phyloP scores from a whole-genome alignment of 2,329 filamentous ascomycete species.

The Chaetoscypha palmicola region DNA sequence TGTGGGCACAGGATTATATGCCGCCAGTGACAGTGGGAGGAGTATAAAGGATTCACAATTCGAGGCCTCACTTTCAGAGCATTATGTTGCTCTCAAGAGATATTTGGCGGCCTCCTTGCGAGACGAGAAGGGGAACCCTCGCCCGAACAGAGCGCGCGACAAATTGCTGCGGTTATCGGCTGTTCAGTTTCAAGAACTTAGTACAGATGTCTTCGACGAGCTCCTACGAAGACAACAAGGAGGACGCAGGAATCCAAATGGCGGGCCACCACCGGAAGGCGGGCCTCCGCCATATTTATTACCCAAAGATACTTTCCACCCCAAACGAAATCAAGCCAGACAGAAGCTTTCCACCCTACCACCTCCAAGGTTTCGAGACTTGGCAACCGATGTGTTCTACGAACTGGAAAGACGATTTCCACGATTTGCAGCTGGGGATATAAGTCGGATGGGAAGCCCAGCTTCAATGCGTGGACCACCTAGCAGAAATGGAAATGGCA shows the following conservation, averaged over 20 bases:
- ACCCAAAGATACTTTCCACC: constrained; percentile 86
- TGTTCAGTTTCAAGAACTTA: constrained; percentile 94
- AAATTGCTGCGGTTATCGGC: constrained; percentile 85
- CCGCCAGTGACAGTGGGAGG: constrained; percentile 58
- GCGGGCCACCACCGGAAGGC: constrained; percentile 37
- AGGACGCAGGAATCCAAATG: constrained; percentile 46
- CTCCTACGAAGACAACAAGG: constrained; percentile 75
- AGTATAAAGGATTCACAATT: constrained; percentile 58
- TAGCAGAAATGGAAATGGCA: constrained; percentile 50
- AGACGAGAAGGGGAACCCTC: constrained; percentile 67
- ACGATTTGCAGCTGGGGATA: constrained; percentile 63
- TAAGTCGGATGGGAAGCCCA: constrained; percentile 62
- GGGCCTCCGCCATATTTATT: constrained; percentile 65
- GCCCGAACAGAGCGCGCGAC: constrained; percentile 84
- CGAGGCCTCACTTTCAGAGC: constrained; percentile 62
- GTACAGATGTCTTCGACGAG: constrained; percentile 96
- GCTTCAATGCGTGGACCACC: constrained; percentile 52
- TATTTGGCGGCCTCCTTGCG: constrained; percentile 58
- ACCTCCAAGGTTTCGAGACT: constrained; percentile 77
- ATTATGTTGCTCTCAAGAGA: constrained; percentile 70
- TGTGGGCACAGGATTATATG: constrained; percentile 65
- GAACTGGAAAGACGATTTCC: constrained; percentile 89
- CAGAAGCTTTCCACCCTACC: constrained; percentile 90
- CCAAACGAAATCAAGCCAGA: constrained; percentile 94
- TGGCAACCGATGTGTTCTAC: constrained; percentile 93